phyloP scores from a whole-genome alignment of 2,329 filamentous ascomycete species.

The Fusarium mexicanum region DNA sequence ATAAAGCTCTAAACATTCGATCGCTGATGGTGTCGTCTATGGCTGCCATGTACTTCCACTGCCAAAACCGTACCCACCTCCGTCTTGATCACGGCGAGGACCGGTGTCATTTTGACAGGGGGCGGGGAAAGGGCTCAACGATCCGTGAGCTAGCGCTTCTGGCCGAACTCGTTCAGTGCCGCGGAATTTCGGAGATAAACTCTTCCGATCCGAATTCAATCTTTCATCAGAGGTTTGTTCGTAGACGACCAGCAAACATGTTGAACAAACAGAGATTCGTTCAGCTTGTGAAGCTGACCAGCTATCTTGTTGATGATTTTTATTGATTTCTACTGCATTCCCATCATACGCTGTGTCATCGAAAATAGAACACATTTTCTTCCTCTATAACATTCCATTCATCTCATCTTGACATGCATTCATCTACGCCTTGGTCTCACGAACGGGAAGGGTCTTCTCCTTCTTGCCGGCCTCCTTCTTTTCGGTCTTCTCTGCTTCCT shows the following conservation, averaged over 20 bases:
- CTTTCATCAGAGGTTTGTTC: background rate
- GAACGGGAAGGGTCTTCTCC: conserved; percentile 42
- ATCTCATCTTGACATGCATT: background rate
- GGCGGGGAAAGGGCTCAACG: conserved; percentile 21
- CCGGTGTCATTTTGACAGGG: conserved; percentile 23
- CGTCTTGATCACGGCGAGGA: conserved; percentile 31
- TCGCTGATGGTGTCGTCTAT: background rate
- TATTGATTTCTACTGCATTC: conserved; percentile 2
- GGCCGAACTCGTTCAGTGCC: background rate
- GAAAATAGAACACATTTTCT: conserved; percentile 26
- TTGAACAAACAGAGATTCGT: background rate
- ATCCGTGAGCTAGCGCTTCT: conserved; percentile 17
- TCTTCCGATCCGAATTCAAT: background rate
- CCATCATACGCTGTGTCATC: conserved; percentile 26
- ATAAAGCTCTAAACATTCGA: no score
- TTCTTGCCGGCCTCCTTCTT: conserved; percentile 42
- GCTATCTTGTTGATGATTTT: conserved; percentile 5
- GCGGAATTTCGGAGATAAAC: background rate
- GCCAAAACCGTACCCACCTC: conserved; percentile 34
- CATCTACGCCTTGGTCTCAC: conserved; percentile 42
- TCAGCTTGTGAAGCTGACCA: no score
- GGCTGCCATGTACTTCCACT: background rate
- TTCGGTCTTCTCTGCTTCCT: conserved; percentile 60
- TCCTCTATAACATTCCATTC: conserved; percentile 23
- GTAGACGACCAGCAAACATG: background rate